Evolutionary conservation across 208 protist species (phyloP).

Genomic region (Phytomonas francai): DNA sequence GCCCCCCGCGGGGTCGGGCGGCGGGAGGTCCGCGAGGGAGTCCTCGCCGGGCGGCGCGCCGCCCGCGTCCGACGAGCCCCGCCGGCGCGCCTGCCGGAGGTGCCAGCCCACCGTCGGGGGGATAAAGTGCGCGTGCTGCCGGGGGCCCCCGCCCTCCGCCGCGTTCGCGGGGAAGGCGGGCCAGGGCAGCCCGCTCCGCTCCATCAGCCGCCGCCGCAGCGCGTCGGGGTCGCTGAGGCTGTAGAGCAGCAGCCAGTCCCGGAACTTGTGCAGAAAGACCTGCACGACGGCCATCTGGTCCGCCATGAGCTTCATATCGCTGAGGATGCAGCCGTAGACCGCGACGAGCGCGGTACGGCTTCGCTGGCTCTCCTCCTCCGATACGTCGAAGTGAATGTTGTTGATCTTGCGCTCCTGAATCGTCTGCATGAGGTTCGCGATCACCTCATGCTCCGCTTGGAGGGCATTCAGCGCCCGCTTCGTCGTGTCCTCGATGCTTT

Average conservation of each 20-base stretch:
- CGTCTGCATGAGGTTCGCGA: constrained; percentile 42
- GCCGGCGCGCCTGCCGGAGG: constrained; percentile 10
- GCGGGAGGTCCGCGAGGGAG: no score
- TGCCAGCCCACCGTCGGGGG: constrained; percentile 22
- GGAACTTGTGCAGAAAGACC: constrained; percentile 60
- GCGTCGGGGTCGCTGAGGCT: constrained; percentile 42
- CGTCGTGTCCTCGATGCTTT: neutral
- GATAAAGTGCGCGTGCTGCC: constrained; percentile 22
- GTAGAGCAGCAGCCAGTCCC: constrained; percentile 57
- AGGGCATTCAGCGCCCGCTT: constrained; percentile 41
- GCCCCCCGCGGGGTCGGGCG: no score
- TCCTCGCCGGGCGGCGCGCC: no score
- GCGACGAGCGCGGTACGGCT: constrained; percentile 48
- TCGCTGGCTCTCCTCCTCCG: constrained; percentile 30
- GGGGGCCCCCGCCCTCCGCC: neutral
- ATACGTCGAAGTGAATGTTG: constrained; percentile 30
- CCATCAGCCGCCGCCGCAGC: constrained; percentile 39
- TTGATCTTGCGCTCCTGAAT: constrained; percentile 42
- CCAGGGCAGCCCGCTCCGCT: constrained; percentile 19
- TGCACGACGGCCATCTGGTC: constrained; percentile 31
- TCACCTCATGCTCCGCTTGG: constrained; percentile 49
- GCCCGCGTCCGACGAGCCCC: no score
- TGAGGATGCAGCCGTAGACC: constrained; percentile 73
- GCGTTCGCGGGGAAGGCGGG: constrained; percentile 15
- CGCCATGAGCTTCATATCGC: constrained; percentile 65